Conservation (phyloP, 2,329 filamentous ascomycete genomes). For the Dactylellina cionopaga region DNA sequence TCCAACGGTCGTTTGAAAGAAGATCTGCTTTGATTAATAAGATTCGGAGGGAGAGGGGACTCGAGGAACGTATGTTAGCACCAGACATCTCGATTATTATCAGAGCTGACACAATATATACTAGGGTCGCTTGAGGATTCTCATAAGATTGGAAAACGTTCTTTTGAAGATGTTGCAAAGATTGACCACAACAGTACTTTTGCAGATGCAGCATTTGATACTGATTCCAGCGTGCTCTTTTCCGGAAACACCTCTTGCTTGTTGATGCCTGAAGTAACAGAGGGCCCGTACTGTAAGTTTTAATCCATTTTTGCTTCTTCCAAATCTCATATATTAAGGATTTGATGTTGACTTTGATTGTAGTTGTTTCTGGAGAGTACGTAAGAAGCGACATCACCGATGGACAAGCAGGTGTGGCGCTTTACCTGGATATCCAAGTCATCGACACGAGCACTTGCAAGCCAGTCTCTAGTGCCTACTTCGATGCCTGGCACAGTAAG, state of each 20-base stretch:
- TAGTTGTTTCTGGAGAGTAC: slow-evolving; percentile 62
- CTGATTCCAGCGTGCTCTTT: slow-evolving; percentile 60
- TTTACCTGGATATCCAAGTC: slow-evolving; percentile 67
- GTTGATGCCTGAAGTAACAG: slow-evolving; percentile 60
- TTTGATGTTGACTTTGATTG: slow-evolving; percentile 58
- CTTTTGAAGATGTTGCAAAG: slow-evolving; percentile 50
- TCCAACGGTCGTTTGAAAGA: slow-evolving; percentile 32
- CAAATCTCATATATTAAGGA: not conserved
- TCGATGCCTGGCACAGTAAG: slow-evolving; percentile 68
- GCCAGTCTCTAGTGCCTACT: slow-evolving; percentile 63
- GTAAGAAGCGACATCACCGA: slow-evolving; percentile 65
- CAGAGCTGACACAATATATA: not conserved
- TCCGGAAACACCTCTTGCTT: slow-evolving; percentile 61
- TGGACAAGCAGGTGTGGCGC: slow-evolving; percentile 64
- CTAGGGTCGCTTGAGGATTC: slow-evolving; percentile 35
- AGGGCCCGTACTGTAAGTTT: slow-evolving; percentile 62
- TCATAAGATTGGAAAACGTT: slow-evolving; percentile 34
- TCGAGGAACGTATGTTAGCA: slow-evolving; percentile 24
- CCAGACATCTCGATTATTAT: not conserved
- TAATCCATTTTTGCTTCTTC: not conserved
- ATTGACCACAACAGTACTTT: slow-evolving; percentile 59
- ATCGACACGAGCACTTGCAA: slow-evolving; percentile 68
- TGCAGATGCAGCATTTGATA: slow-evolving; percentile 40
- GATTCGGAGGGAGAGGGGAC: slow-evolving; percentile 34
- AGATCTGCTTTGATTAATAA: slow-evolving; percentile 32